Percentiles rank a stretch among this genome's conserved stretches.
Evolutionary conservation across 768 basidiomycete genomes (phyloP).

Genomic region (Astraeus odoratus): DNA sequence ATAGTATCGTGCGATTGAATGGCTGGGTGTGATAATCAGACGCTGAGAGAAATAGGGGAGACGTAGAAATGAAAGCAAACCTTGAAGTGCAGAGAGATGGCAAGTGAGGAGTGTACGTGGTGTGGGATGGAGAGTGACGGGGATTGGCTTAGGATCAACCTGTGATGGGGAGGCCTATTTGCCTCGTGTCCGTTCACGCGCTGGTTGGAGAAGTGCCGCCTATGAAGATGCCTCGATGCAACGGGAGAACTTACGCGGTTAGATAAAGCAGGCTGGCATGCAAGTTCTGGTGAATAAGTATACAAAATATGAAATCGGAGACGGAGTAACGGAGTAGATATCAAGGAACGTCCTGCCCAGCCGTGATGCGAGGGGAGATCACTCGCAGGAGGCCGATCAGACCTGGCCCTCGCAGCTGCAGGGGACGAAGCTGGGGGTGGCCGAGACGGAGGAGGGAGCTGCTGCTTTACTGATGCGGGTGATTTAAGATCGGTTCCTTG

Average conservation of each 20-base stretch:
- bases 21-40: conserved; percentile 3
- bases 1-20: neutral
- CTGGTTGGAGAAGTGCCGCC: conserved; percentile 14
- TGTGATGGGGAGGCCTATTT: conserved; percentile 32
- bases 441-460: neutral
- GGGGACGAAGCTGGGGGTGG: conserved; percentile 1
- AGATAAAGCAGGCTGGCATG: conserved; percentile 10
- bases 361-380: neutral
- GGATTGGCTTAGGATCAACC: conserved; percentile 5
- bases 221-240: neutral
- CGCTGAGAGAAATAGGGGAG: conserved; percentile 7
- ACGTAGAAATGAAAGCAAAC: conserved; percentile 9
- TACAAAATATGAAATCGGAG: neutral
- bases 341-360: neutral
- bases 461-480: too few relatives aligned
- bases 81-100: conserved; percentile 13
- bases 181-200: conserved; percentile 56
- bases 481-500: conserved; percentile 11
- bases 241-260: conserved; percentile 13
- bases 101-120: conserved; percentile 16
- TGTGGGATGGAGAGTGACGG: neutral
- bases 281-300: too few relatives aligned
- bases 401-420: neutral
- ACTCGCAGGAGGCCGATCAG: neutral
- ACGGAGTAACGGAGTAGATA: neutral